phyloP scores from a whole-genome alignment of 768 basidiomycete genomes.

The Candolleomyces eurysporus region DNA sequence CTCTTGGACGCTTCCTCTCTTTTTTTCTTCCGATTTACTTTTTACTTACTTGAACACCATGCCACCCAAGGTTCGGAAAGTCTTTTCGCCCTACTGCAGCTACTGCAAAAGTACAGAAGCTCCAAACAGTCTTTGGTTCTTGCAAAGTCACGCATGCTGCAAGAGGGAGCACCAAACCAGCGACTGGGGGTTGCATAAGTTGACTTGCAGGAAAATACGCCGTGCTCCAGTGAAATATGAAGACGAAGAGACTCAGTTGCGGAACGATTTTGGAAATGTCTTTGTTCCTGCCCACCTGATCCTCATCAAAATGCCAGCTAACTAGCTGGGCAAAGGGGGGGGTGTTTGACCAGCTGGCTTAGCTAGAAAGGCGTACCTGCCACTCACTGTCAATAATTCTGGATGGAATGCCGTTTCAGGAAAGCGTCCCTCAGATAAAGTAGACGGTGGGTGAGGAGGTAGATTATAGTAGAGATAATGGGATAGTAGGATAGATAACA shows the following conservation, averaged over 20 bases:
- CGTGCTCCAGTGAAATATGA: neutral
- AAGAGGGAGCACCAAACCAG: slow-evolving; percentile 8
- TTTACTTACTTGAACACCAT: neutral
- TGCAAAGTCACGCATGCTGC: slow-evolving; percentile 9
- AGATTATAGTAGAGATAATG: too few relatives aligned
- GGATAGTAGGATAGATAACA: too few relatives aligned
- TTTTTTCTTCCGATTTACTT: neutral
- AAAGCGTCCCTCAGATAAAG: too few relatives aligned
- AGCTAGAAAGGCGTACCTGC: too few relatives aligned
- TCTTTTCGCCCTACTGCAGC: neutral
- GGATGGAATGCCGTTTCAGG: too few relatives aligned
- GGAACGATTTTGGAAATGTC: neutral
- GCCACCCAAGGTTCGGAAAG: neutral
- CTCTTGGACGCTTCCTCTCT: neutral
- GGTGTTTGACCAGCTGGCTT: too few relatives aligned
- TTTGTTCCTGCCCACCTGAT: neutral
- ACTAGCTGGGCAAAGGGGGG: neutral
- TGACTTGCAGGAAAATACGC: slow-evolving; percentile 2
- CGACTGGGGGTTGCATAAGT: slow-evolving; percentile 8
- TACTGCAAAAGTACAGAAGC: neutral
- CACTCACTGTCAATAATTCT: too few relatives aligned
- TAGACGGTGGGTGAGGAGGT: too few relatives aligned
- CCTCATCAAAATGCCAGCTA: neutral
- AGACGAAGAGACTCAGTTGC: slow-evolving; percentile 2
- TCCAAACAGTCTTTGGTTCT: neutral